Percentiles rank a stretch among this genome's conserved stretches.
Evolutionary conservation across 208 protist species (phyloP).

Genomic region (Phytomonas serpens): DNA sequence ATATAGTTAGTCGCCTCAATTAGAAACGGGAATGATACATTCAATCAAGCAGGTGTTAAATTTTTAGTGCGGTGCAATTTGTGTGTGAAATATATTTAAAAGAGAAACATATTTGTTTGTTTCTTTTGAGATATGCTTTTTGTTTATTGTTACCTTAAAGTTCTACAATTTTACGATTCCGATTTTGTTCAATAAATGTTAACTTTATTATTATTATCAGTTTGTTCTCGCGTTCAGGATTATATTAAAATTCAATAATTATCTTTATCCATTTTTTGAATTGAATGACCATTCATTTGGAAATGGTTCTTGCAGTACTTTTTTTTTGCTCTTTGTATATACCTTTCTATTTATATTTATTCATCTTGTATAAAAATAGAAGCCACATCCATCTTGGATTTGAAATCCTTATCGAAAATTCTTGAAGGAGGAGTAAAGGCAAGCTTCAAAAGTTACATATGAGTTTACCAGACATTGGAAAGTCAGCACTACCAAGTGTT

Average conservation of each 20-base stretch:
- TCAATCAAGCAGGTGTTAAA: too few relatives aligned
- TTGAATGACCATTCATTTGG: constrained; percentile 7
- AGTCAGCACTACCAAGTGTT: too few relatives aligned
- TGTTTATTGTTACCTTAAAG: constrained; percentile 12
- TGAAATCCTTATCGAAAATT: neutral
- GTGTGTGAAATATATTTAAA: too few relatives aligned
- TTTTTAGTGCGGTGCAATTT: too few relatives aligned
- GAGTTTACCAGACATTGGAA: too few relatives aligned
- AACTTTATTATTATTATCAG: constrained; percentile 9
- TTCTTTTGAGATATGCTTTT: constrained; percentile 10
- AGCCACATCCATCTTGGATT: neutral
- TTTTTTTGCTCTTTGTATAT: constrained; percentile 9
- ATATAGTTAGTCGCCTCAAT: too few relatives aligned
- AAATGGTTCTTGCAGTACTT: neutral
- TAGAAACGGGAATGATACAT: too few relatives aligned
- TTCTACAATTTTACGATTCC: neutral
- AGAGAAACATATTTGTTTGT: constrained; percentile 11
- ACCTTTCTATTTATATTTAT: constrained; percentile 9
- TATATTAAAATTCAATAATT: constrained; percentile 8
- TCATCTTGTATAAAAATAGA: constrained; percentile 1
- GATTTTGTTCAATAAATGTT: constrained; percentile 9
- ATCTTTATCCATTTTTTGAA: constrained; percentile 1
- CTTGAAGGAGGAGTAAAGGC: constrained; percentile 2
- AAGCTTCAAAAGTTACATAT: neutral
- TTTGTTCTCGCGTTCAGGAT: neutral